Conservation (phyloP, 495 filamentous ascomycete genomes). For the Umbilicaria muhlenbergii region DNA sequence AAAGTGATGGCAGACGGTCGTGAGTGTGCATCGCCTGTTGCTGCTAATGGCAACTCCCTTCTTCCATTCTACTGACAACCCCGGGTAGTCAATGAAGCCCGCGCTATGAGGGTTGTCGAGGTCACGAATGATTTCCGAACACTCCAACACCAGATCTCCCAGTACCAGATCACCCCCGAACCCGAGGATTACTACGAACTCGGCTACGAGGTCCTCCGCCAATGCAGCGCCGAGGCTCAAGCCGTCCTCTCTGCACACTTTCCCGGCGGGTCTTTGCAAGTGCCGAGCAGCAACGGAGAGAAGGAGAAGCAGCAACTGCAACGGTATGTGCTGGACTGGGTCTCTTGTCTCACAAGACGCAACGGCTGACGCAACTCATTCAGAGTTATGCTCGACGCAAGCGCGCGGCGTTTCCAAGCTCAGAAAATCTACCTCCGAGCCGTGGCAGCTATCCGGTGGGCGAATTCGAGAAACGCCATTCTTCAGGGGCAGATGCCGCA, state of each 20-base stretch:
- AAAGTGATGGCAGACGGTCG: slow-evolving; percentile 45
- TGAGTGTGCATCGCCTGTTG: slow-evolving; percentile 21
- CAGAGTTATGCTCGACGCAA: slow-evolving; percentile 54
- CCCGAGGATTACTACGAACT: slow-evolving; percentile 60
- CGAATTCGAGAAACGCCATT: slow-evolving; percentile 51
- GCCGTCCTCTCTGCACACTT: slow-evolving; percentile 57
- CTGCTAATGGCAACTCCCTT: too few relatives aligned
- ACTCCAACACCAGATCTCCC: slow-evolving; percentile 65
- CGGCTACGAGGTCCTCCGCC: slow-evolving; percentile 60
- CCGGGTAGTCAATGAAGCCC: slow-evolving; percentile 62
- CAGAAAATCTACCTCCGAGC: slow-evolving; percentile 75
- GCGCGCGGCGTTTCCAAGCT: slow-evolving; percentile 64
- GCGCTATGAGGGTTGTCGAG: slow-evolving; percentile 67
- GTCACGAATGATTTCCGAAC: slow-evolving; percentile 74
- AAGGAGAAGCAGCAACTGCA: slow-evolving; percentile 58
- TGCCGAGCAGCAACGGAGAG: slow-evolving; percentile 44
- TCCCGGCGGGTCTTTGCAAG: slow-evolving; percentile 32
- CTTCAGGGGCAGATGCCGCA: slow-evolving; percentile 49
- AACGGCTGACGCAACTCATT: background rate
- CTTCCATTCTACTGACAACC: too few relatives aligned
- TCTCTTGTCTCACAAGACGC: background rate
- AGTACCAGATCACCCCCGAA: slow-evolving; percentile 40
- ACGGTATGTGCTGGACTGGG: slow-evolving; percentile 36
- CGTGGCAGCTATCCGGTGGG: slow-evolving; percentile 64
- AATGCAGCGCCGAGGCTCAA: slow-evolving; percentile 62